Conservation (phyloP, 805 yeast species). For the Kazachstania taianensis region DNA sequence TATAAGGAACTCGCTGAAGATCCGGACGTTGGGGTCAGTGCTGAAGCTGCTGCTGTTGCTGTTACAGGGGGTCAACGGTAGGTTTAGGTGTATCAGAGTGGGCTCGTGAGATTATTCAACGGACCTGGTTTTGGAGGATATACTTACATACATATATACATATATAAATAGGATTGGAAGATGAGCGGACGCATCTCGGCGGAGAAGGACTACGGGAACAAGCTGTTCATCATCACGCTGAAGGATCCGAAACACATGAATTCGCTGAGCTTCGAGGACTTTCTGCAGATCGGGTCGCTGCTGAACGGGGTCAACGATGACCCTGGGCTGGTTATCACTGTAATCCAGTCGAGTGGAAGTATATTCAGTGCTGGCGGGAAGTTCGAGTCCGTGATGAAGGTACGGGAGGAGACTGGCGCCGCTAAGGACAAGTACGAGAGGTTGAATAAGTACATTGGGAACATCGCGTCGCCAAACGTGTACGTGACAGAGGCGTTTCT, state of each 20-base stretch:
- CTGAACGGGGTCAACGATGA: constrained; percentile 54
- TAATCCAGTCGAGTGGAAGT: constrained; percentile 60
- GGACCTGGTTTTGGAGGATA: too few relatives aligned
- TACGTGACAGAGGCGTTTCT: constrained; percentile 56
- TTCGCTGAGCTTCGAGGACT: constrained; percentile 58
- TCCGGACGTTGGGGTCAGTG: too few relatives aligned
- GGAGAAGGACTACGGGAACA: too few relatives aligned
- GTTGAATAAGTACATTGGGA: constrained; percentile 34
- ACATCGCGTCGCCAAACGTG: constrained; percentile 55
- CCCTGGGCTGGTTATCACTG: constrained; percentile 51
- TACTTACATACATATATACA: too few relatives aligned
- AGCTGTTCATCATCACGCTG: constrained; percentile 39
- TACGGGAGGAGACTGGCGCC: not conserved
- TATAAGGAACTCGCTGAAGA: too few relatives aligned
- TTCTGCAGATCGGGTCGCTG: constrained; percentile 45
- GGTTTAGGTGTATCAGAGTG: too few relatives aligned
- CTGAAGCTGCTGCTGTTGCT: too few relatives aligned
- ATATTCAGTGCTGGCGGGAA: constrained; percentile 83
- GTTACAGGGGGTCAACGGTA: too few relatives aligned
- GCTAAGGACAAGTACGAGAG: constrained; percentile 9
- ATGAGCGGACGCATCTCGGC: too few relatives aligned
- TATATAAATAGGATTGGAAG: too few relatives aligned
- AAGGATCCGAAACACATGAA: constrained; percentile 53
- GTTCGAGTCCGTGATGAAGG: constrained; percentile 10
- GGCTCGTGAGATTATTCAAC: too few relatives aligned